Percentiles rank a stretch among this genome's conserved stretches.
These are phyloP conservation scores for Globisporangium spiculum DNA, from an alignment of 352 stramenopile genomes.

Conservation along the genomic window DNA sequence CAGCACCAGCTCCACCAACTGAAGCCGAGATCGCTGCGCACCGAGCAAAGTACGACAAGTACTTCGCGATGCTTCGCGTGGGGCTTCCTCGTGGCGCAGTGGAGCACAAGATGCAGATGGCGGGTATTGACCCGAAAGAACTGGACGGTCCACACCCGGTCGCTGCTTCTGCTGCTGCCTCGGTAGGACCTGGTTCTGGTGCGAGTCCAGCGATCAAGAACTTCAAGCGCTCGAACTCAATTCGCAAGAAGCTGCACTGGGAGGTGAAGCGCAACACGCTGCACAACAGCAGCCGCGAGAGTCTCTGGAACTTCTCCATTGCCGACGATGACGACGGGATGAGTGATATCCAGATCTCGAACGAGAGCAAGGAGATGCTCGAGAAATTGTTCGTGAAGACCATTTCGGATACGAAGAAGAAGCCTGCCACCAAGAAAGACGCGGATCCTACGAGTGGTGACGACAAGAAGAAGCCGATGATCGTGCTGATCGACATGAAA, in stretches of 20 bases:
- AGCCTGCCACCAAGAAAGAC: constrained; percentile 23
- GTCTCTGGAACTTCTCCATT: constrained; percentile 51
- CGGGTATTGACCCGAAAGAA: constrained; percentile 60
- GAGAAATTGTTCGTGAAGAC: constrained; percentile 83
- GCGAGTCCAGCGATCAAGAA: constrained; percentile 19
- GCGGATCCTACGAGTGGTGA: constrained; percentile 23
- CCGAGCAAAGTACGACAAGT: constrained; percentile 75
- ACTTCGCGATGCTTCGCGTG: constrained; percentile 83
- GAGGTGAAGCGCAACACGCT: constrained; percentile 44
- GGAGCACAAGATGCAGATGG: constrained; percentile 84
- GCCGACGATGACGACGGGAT: constrained; percentile 46
- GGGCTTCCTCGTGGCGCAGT: constrained; percentile 72
- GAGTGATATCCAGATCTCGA: constrained; percentile 53
- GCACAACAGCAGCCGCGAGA: constrained; percentile 42
- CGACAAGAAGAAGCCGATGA: constrained; percentile 65
- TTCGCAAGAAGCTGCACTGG: constrained; percentile 87
- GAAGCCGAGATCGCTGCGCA: constrained; percentile 57
- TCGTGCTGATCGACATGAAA: constrained; percentile 85
- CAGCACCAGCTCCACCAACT: constrained; percentile 22
- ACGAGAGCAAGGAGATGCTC: constrained; percentile 65
- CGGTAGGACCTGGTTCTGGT: neutral
- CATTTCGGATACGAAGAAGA: constrained; percentile 46
- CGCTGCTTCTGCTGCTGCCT: constrained; percentile 18
- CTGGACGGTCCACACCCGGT: constrained; percentile 56
- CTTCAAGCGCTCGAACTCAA: constrained; percentile 64